Conservation (phyloP, 179 eudicot species). For the Gypsophila paniculata region DNA sequence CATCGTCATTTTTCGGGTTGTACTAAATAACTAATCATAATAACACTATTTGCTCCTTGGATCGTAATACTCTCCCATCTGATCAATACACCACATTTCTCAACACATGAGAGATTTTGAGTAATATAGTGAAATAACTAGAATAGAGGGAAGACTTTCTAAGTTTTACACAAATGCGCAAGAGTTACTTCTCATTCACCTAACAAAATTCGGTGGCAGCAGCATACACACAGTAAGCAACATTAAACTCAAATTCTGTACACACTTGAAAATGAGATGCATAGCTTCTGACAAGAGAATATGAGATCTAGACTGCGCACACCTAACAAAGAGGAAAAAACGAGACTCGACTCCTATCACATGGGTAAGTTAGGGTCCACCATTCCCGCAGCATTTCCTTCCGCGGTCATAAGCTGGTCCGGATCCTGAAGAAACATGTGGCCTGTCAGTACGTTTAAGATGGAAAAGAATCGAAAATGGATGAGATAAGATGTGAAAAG, state of each 20-base stretch:
- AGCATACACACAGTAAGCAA: not conserved
- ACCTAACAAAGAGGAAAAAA: not conserved
- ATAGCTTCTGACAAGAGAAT: not conserved
- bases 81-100: too few species aligned
- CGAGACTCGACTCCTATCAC: not conserved
- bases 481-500: not conserved
- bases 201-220: too few species aligned
- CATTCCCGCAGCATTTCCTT: slow-evolving; percentile 67
- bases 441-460: slow-evolving; percentile 8
- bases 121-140: too few species aligned
- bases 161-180: too few species aligned
- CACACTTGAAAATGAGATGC: not conserved
- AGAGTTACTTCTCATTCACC: too few species aligned
- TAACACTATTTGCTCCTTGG: too few species aligned
- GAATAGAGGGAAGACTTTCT: too few species aligned
- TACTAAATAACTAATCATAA: too few species aligned
- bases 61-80: too few species aligned
- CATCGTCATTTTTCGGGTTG: too few species aligned
- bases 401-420: slow-evolving; percentile 61
- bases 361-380: slow-evolving; percentile 53
- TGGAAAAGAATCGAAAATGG: not conserved
- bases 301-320: not conserved
- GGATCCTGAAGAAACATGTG: slow-evolving; percentile 59
- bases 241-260: not conserved
- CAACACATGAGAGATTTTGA: too few species aligned